Conservation (phyloP, 2,329 filamentous ascomycete genomes). For the Xylariaceae sp. region DNA sequence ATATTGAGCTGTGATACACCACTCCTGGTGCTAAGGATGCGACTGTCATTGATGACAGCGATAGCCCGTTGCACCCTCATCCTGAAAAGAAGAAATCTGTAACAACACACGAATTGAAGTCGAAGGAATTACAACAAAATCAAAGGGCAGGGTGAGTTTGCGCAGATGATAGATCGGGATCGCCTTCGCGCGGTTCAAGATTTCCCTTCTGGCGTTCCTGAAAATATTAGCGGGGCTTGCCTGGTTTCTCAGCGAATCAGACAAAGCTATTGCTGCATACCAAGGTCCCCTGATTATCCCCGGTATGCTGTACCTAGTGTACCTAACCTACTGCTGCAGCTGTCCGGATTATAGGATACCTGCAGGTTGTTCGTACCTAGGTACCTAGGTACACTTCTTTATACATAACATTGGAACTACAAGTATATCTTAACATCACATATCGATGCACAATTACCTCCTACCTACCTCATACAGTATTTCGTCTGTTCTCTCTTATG, state of each 20-base stretch:
- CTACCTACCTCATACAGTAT: too few species aligned
- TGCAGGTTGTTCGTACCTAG: too few species aligned
- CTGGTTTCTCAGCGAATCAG: conserved; percentile 31
- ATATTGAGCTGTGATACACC: conserved; percentile 45
- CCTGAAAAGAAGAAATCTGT: conserved; percentile 28
- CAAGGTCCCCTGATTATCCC: not conserved
- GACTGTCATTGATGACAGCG: conserved; percentile 48
- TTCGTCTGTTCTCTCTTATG: too few species aligned
- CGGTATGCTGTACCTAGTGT: not conserved
- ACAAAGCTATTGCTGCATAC: conserved; percentile 2
- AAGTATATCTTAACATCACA: too few species aligned
- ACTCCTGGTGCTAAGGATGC: conserved; percentile 43
- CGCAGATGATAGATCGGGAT: not conserved
- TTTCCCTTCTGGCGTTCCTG: conserved; percentile 13
- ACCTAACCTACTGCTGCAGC: too few species aligned
- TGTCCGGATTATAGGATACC: too few species aligned
- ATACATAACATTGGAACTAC: too few species aligned
- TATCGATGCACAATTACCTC: too few species aligned
- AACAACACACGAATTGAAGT: conserved; percentile 22
- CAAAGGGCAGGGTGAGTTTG: conserved; percentile 31
- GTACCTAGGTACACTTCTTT: not conserved
- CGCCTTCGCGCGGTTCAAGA: conserved; percentile 24
- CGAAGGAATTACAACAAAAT: conserved; percentile 26
- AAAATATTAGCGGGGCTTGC: conserved; percentile 34
- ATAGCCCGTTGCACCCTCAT: conserved; percentile 51